Evolutionary conservation across 2,329 filamentous ascomycete species (phyloP).

Genomic region (Neofusicoccum sp.): DNA sequence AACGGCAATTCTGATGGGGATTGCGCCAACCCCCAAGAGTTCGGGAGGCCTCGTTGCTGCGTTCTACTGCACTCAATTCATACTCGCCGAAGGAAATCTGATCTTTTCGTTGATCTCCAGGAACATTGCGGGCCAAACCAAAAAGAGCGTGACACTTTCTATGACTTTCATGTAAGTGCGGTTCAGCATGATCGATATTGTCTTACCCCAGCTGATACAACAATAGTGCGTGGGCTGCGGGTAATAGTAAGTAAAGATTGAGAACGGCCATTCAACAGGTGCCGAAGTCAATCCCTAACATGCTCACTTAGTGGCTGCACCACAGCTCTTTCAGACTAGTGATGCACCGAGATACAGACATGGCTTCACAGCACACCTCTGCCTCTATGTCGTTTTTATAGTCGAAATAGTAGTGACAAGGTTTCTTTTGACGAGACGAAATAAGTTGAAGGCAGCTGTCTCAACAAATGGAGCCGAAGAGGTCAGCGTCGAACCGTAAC

Average conservation of each 20-base stretch:
- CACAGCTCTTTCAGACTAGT: constrained; percentile 22
- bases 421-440: constrained; percentile 18
- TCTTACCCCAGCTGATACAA: background rate
- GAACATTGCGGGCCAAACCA: constrained; percentile 25
- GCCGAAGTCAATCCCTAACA: background rate
- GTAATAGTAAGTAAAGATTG: background rate
- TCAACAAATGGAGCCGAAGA: background rate
- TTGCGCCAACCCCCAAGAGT: constrained; percentile 23
- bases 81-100: constrained; percentile 24
- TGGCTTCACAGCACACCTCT: constrained; percentile 21
- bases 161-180: constrained; percentile 22
- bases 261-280: background rate
- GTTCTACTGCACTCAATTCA: constrained; percentile 31
- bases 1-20: constrained; percentile 25
- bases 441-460: constrained; percentile 12
- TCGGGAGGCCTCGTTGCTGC: constrained; percentile 28
- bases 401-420: constrained; percentile 13
- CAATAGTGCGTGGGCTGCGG: background rate
- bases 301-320: constrained; percentile 16
- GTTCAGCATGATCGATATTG: too few species aligned
- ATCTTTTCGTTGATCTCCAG: constrained; percentile 22
- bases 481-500: background rate
- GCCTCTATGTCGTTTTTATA: constrained; percentile 19
- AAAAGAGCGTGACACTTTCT: constrained; percentile 21
- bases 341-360: constrained; percentile 21